Percentiles rank a stretch among this genome's conserved stretches.
These are phyloP conservation scores for Pleurotus citrinopileatus DNA, from an alignment of 768 basidiomycete species.

Conservation along the genomic window DNA sequence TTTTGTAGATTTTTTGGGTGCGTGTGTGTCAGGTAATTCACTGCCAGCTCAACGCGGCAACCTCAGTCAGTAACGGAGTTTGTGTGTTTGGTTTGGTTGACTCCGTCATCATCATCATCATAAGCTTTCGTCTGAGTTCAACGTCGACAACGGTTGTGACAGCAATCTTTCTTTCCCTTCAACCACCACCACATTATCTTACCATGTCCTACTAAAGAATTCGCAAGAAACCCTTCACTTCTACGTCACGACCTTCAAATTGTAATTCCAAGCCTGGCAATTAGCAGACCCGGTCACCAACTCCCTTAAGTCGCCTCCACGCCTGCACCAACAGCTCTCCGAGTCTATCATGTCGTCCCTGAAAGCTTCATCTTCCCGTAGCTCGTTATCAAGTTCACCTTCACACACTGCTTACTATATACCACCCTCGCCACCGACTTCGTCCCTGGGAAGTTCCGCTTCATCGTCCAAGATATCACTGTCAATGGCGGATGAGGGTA, in stretches of 20 bases:
- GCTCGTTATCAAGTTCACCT: slow-evolving; percentile 28
- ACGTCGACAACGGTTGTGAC: neutral
- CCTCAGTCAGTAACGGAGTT: neutral
- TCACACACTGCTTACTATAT: slow-evolving; percentile 31
- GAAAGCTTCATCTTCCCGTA: slow-evolving; percentile 30
- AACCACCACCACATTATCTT: neutral
- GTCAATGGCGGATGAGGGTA: slow-evolving; percentile 64
- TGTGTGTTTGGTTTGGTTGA: slow-evolving; percentile 1
- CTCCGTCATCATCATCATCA: no score
- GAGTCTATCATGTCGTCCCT: slow-evolving; percentile 30
- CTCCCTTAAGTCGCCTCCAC: slow-evolving; percentile 14
- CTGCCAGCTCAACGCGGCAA: no score
- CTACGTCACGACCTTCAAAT: neutral
- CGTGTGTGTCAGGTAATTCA: neutral
- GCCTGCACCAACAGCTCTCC: slow-evolving; percentile 14
- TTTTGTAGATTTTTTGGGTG: neutral
- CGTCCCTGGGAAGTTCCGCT: slow-evolving; percentile 30
- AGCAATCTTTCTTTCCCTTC: neutral
- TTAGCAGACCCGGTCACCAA: neutral
- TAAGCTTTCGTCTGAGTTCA: neutral
- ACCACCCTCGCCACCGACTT: slow-evolving; percentile 36
- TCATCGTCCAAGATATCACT: slow-evolving; percentile 58
- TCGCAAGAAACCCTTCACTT: neutral
- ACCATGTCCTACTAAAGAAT: slow-evolving; percentile 6
- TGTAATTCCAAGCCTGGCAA: neutral